Conservation (phyloP, 495 filamentous ascomycete genomes). For the Daldinia concentrica region DNA sequence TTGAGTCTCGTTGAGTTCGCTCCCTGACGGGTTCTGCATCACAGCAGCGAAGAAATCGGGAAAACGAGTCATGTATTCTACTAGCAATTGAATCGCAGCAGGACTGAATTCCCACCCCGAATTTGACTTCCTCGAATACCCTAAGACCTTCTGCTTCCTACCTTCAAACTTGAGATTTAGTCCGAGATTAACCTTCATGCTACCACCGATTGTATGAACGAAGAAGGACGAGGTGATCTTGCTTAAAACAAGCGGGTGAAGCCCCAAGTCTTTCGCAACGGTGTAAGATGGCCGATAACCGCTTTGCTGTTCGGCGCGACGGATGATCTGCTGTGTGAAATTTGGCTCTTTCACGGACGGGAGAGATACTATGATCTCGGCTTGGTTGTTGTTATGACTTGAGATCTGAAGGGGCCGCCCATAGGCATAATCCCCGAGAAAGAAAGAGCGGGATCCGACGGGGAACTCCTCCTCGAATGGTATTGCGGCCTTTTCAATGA, state of each 20-base stretch:
- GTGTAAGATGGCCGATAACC: constrained; percentile 87
- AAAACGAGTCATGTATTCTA: constrained; percentile 91
- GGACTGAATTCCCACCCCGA: constrained; percentile 95
- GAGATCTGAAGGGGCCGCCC: constrained; percentile 86
- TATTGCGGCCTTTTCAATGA: constrained; percentile 85
- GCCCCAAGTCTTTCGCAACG: constrained; percentile 79
- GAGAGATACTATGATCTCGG: constrained; percentile 77
- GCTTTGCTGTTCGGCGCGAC: constrained; percentile 68
- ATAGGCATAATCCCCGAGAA: constrained; percentile 94
- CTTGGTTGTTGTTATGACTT: constrained; percentile 75
- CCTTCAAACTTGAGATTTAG: constrained; percentile 97
- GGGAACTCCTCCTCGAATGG: constrained; percentile 95
- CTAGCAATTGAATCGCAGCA: constrained; percentile 80
- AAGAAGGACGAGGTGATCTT: constrained; percentile 95
- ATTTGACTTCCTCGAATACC: constrained; percentile 85
- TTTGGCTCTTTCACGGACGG: constrained; percentile 76
- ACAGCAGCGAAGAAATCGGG: constrained; percentile 94
- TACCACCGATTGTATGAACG: constrained; percentile 76
- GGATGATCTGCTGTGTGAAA: constrained; percentile 78
- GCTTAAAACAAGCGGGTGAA: constrained; percentile 88
- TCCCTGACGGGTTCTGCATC: constrained; percentile 66
- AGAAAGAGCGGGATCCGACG: constrained; percentile 81
- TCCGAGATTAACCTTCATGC: constrained; percentile 81
- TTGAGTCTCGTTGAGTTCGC: constrained; percentile 71
- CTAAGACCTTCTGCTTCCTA: constrained; percentile 93